Conservation (phyloP, 495 filamentous ascomycete genomes). For the Talaromyces ruber region DNA sequence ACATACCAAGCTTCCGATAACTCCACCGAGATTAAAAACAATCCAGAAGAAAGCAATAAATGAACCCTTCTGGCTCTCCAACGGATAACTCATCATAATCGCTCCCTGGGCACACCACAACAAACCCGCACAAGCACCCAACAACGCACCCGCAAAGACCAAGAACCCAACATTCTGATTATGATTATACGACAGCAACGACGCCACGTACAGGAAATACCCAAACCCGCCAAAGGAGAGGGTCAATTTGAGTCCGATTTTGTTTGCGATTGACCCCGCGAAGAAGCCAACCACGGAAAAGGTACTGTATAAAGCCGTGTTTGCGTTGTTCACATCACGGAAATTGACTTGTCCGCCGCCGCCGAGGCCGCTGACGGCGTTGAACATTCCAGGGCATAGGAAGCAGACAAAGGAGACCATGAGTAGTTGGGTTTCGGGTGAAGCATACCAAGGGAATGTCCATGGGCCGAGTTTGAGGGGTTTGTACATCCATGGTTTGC, state of each 20-base stretch:
- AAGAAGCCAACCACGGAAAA: conserved; percentile 86
- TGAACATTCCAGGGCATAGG: conserved; percentile 83
- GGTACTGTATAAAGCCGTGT: conserved; percentile 68
- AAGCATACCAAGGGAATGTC: conserved; percentile 64
- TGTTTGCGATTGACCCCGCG: conserved; percentile 70
- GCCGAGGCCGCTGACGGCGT: conserved; percentile 67
- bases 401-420: conserved; percentile 83
- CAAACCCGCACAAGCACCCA: conserved; percentile 72
- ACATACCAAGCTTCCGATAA: conserved; percentile 72
- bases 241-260: conserved; percentile 63
- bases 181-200: conserved; percentile 76
- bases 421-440: conserved; percentile 62
- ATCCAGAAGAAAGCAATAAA: conserved; percentile 92
- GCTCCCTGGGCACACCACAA: conserved; percentile 91
- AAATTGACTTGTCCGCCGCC: conserved; percentile 56
- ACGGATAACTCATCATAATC: conserved; percentile 92
- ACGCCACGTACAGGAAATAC: conserved; percentile 75
- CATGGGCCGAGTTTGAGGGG: conserved; percentile 44
- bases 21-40: conserved; percentile 90
- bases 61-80: conserved; percentile 71
- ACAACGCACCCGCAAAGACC: conserved; percentile 48
- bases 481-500: conserved; percentile 61
- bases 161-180: conserved; percentile 52
- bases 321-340: conserved; percentile 58
- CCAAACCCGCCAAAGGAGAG: conserved; percentile 76